Percentiles rank a stretch among this genome's conserved stretches.
Conservation (phyloP, 768 basidiomycete species). For the Naematelia encephala region DNA sequence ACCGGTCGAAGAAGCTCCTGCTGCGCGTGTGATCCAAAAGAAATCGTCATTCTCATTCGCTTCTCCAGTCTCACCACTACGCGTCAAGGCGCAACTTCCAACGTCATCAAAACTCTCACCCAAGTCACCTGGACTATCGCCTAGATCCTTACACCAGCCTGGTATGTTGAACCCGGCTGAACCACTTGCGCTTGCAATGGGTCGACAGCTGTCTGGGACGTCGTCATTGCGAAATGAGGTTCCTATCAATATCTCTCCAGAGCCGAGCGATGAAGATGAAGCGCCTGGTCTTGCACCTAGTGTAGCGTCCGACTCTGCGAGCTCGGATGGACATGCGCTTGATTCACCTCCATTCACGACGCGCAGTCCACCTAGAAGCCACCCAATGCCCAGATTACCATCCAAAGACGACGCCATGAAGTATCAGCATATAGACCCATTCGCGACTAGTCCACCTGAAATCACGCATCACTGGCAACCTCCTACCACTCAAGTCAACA, state of each 20-base stretch:
- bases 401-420: slow-evolving; percentile 1
- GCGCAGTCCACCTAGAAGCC: neutral
- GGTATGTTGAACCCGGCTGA: neutral
- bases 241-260: neutral
- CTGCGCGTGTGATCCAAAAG: slow-evolving; percentile 18
- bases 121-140: slow-evolving; percentile 11
- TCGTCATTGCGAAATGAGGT: slow-evolving; percentile 22
- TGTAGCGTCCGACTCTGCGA: slow-evolving; percentile 33
- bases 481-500: neutral
- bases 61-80: slow-evolving; percentile 20
- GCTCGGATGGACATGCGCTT: slow-evolving; percentile 33
- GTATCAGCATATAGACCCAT: neutral
- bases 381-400: neutral
- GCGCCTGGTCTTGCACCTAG: slow-evolving; percentile 35
- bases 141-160: slow-evolving; percentile 2
- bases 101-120: neutral
- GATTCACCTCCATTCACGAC: neutral
- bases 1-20: neutral
- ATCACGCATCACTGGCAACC: neutral
- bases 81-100: slow-evolving; percentile 6
- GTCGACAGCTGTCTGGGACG: slow-evolving; percentile 10
- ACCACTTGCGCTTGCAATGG: slow-evolving; percentile 7
- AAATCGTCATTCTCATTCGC: slow-evolving; percentile 29
- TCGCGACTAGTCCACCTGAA: neutral
- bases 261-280: slow-evolving; percentile 14